A percentile compares a stretch with the other conserved stretches of the same genome.
Conservation (phyloP, 345 rosid species). For the Melaleuca quinquenervia region DNA sequence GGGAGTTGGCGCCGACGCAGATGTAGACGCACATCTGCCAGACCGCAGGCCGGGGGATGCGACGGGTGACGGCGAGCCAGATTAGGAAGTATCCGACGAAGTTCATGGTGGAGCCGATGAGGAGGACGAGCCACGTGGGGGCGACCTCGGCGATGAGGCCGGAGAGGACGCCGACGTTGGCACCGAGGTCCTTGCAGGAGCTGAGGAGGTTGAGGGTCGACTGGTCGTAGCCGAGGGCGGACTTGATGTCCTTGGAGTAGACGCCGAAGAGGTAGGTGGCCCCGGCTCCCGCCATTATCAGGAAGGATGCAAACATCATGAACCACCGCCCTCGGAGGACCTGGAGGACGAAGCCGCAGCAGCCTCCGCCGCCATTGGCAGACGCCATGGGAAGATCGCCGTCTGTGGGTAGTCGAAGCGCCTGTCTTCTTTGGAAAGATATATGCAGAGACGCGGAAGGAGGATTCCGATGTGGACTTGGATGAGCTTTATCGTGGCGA, state of each 20-base stretch:
- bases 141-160: slow-evolving; percentile 13
- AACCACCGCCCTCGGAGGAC: slow-evolving; percentile 4
- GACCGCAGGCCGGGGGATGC: neutral
- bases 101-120: slow-evolving; percentile 7
- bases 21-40: slow-evolving; percentile 14
- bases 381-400: neutral
- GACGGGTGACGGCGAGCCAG: slow-evolving; percentile 8
- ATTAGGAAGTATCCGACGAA: slow-evolving; percentile 11
- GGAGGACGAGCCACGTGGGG: slow-evolving; percentile 8
- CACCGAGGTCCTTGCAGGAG: slow-evolving; percentile 10
- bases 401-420: neutral
- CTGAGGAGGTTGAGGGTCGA: slow-evolving; percentile 8
- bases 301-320: slow-evolving; percentile 8
- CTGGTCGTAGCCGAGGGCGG: slow-evolving; percentile 11
- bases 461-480: neutral
- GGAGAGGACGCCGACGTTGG: slow-evolving; percentile 10
- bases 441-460: neutral
- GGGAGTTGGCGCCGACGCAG: slow-evolving; percentile 5
- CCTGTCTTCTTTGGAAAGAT: neutral
- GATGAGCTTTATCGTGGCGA: neutral
- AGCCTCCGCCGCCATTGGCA: neutral
- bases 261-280: slow-evolving; percentile 7
- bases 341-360: neutral
- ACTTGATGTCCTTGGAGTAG: slow-evolving; percentile 12
- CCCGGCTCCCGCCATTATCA: slow-evolving; percentile 9